phyloP scores from a whole-genome alignment of 352 stramenopile species.

The Globisporangium emineosum region DNA sequence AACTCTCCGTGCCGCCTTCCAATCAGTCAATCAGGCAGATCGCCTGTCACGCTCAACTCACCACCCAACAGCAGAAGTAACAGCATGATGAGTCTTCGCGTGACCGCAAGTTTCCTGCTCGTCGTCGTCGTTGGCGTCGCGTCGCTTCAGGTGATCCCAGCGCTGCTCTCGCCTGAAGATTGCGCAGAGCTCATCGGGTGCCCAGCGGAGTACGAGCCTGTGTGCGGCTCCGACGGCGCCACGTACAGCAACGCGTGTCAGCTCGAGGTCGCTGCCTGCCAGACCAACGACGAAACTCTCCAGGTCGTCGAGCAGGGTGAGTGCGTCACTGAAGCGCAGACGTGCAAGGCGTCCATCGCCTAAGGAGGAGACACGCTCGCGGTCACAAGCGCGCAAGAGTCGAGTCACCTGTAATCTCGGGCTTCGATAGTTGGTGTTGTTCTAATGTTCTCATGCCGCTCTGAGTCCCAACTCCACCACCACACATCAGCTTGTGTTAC shows the following conservation, averaged over 20 bases:
- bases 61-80: background rate
- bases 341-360: background rate
- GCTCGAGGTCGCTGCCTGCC: constrained; percentile 15
- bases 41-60: background rate
- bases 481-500: background rate
- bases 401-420: background rate
- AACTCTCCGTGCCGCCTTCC: background rate
- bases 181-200: constrained; percentile 7
- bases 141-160: background rate
- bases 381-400: background rate
- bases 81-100: background rate
- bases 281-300: constrained; percentile 6
- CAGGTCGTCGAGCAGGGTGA: background rate
- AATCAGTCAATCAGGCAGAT: background rate
- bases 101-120: background rate
- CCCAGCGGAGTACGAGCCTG: constrained; percentile 5
- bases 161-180: background rate
- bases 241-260: constrained; percentile 25
- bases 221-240: constrained; percentile 21
- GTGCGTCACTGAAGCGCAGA: constrained; percentile 3
- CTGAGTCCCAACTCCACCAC: too few relatives aligned
- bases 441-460: background rate
- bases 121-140: background rate
- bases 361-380: background rate
- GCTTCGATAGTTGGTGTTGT: background rate